phyloP scores from a whole-genome alignment of 177 flowering plant species.

The Tripterygium wilfordii region DNA sequence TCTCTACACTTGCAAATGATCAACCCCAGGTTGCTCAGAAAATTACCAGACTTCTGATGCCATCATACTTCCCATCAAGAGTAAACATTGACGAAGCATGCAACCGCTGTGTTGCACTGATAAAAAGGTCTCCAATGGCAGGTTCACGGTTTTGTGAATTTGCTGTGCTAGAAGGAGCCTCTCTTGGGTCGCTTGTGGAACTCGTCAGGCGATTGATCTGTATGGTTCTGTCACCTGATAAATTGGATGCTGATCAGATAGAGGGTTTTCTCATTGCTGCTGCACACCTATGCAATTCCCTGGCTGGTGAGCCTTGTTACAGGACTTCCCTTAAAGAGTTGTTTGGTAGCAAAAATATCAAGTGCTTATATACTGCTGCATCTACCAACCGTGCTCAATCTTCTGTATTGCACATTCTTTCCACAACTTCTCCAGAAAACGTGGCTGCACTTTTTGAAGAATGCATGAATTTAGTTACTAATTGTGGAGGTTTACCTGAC shows the following conservation, averaged over 20 bases:
- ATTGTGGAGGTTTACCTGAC: slow-evolving; percentile 49
- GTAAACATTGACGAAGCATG: slow-evolving; percentile 69
- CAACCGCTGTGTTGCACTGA: slow-evolving; percentile 64
- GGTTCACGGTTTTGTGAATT: slow-evolving; percentile 91
- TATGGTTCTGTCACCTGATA: slow-evolving; percentile 39
- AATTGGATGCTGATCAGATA: slow-evolving; percentile 34
- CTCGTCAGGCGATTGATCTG: slow-evolving; percentile 42
- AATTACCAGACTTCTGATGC: slow-evolving; percentile 74
- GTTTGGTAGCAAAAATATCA: slow-evolving; percentile 53
- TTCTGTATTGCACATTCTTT: slow-evolving; percentile 58
- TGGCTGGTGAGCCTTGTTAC: slow-evolving; percentile 37
- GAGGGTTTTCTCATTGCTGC: slow-evolving; percentile 66
- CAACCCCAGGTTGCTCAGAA: slow-evolving; percentile 68
- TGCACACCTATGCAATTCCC: slow-evolving; percentile 45
- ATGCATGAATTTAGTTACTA: slow-evolving; percentile 42
- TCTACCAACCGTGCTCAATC: slow-evolving; percentile 44
- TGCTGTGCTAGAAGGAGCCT: slow-evolving; percentile 62
- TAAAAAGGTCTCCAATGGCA: slow-evolving; percentile 77
- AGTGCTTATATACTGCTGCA: slow-evolving; percentile 51
- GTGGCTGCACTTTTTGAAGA: slow-evolving; percentile 41
- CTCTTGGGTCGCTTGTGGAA: slow-evolving; percentile 49
- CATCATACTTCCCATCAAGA: slow-evolving; percentile 84
- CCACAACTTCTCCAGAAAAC: slow-evolving; percentile 40
- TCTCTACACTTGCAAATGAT: slow-evolving; percentile 68
- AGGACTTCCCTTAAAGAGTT: slow-evolving; percentile 41